Evolutionary conservation across 176 grass and related monocot species (phyloP).

Genomic region (Aegilops umbellulata): DNA sequence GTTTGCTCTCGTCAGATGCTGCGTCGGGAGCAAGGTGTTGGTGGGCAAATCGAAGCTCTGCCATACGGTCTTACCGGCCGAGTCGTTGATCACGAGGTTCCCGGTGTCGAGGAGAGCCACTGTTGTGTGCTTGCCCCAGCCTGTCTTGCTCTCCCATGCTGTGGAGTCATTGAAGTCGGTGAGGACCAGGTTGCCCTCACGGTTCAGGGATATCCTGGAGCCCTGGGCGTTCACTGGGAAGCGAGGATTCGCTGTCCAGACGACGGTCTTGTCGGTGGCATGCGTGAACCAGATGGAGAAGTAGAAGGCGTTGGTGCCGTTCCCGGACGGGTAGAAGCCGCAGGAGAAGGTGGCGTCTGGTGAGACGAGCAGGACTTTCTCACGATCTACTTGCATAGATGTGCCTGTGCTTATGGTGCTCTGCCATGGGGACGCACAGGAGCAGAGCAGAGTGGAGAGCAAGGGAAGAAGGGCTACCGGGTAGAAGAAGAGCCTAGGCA

Average conservation of each 20-base stretch:
- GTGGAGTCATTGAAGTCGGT: conserved; percentile 49
- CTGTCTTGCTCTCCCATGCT: conserved; percentile 51
- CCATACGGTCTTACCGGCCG: conserved; percentile 32
- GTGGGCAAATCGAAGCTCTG: conserved; percentile 57
- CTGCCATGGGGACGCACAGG: conserved; percentile 28
- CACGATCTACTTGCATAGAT: conserved; percentile 36
- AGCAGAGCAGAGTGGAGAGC: conserved; percentile 29
- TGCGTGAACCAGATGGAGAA: conserved; percentile 77
- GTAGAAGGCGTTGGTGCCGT: conserved; percentile 48
- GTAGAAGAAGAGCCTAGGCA: conserved; percentile 1
- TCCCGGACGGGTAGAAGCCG: conserved; percentile 45
- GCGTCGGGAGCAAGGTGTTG: conserved; percentile 49
- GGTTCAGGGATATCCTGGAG: conserved; percentile 52
- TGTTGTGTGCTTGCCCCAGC: conserved; percentile 32
- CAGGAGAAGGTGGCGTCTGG: conserved; percentile 50
- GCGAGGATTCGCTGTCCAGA: conserved; percentile 51
- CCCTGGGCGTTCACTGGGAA: conserved; percentile 43
- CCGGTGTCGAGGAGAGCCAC: conserved; percentile 49
- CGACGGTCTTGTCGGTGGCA: conserved; percentile 45
- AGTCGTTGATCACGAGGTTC: conserved; percentile 47
- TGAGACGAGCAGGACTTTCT: conserved; percentile 33
- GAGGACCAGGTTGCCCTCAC: conserved; percentile 61
- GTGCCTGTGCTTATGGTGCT: conserved; percentile 1
- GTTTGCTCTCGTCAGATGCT: conserved; percentile 29
- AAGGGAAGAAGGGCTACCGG: background rate